Evolutionary conservation across 495 filamentous ascomycete genomes (phyloP), one percentile per base, ranked within the genome.

Genomic region (Acidomyces sp.): DNA sequence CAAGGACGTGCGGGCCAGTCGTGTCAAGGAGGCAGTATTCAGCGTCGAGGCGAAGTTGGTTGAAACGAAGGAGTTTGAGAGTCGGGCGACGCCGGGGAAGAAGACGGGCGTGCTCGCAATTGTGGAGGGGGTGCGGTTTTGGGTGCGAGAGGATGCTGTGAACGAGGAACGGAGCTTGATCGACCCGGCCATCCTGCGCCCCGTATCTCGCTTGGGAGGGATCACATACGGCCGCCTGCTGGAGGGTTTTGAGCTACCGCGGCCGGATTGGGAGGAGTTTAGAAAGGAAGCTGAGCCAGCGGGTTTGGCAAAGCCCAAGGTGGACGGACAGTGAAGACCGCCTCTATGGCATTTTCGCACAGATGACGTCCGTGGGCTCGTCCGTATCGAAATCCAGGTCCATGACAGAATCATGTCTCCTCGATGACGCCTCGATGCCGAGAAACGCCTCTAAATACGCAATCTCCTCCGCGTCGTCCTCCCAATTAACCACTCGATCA

Each of bases 81-180:
- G 78, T 52, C 62, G 67, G 17, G 60, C 63, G 0, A 71, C 55
- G 4, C 76, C 77, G 0, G 85, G 84, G 3, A 80, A 75, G 63
- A 81, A 74, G 63, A 76, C 75, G 0, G 72, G 80, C 0, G 78
- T 76, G 6, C 20, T 94, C 52, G 81, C 72, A 11, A 71, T 93
- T 34, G 66, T 95, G 6, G 86, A 97, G 64, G 88, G 87, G 1
- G 74, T 80, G 27, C 65, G 76, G 19, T 95, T 97, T 53, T 93
- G 85, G 82, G 85, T 75, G 9, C 61, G 87, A 33, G 85, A 94
- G 55, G 88, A 94, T 64, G 85, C 84, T 9, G 63, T 95, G 5
- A 79, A 92, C 49, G 72, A 82, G 54, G 77, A 82, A 12, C 71
- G 65, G 53, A 82, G 74, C 43, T 41, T 78, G 19, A 65, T 96